These are phyloP conservation scores for Multifurca ochricompacta DNA, from an alignment of 768 basidiomycete genomes.

Conservation along the genomic window DNA sequence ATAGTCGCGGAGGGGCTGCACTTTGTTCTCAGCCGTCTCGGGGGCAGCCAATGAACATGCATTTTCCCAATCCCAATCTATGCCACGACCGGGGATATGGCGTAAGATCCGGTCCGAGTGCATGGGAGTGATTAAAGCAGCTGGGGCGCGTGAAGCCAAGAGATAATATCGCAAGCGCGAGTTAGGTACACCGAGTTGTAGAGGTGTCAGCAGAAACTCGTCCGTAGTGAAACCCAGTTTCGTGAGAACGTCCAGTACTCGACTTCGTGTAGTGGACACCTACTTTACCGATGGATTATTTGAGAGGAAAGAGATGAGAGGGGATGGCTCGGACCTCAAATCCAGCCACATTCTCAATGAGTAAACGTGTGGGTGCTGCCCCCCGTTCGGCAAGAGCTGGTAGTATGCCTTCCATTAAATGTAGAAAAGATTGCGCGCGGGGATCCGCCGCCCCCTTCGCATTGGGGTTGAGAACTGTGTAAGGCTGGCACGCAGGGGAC, in stretches of 20 bases:
- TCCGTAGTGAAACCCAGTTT: slow-evolving; percentile 46
- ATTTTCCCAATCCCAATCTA: slow-evolving; percentile 38
- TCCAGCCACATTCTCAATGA: slow-evolving; percentile 78
- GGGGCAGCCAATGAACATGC: slow-evolving; percentile 25
- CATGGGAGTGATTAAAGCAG: slow-evolving; percentile 29
- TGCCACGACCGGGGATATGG: slow-evolving; percentile 44
- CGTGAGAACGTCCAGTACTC: slow-evolving; percentile 45
- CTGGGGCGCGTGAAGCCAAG: slow-evolving; percentile 48
- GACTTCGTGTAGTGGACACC: slow-evolving; percentile 56
- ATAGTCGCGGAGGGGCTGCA: slow-evolving; percentile 31
- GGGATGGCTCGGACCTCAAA: slow-evolving; percentile 51
- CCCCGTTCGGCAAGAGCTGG: slow-evolving; percentile 43
- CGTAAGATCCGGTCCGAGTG: slow-evolving; percentile 33
- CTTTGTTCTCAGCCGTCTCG: slow-evolving; percentile 4
- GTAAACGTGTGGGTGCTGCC: slow-evolving; percentile 48
- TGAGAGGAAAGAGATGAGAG: background rate
- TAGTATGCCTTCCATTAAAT: slow-evolving; percentile 55
- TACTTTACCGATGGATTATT: slow-evolving; percentile 25
- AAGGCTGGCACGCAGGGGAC: slow-evolving; percentile 80
- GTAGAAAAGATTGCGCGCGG: slow-evolving; percentile 67
- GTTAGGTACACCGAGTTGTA: slow-evolving; percentile 77
- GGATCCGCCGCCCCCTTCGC: slow-evolving; percentile 68
- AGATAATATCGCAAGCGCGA: slow-evolving; percentile 77
- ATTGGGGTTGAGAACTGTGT: slow-evolving; percentile 67
- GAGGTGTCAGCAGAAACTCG: slow-evolving; percentile 65